Evolutionary conservation across 179 eudicot genomes (phyloP).

Genomic region (Drosera spatulata): DNA sequence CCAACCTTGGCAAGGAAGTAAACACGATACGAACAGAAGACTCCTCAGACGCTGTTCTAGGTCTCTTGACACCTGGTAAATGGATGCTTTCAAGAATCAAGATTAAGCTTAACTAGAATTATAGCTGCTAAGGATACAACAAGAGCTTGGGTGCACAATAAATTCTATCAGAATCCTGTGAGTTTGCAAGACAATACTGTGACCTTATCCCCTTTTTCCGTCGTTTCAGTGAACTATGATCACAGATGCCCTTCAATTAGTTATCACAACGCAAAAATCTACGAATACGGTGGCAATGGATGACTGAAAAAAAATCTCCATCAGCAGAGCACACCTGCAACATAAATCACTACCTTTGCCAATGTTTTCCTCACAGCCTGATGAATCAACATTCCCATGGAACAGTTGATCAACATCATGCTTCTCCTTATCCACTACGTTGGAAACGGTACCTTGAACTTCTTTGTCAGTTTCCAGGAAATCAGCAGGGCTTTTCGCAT

Average conservation of each 20-base stretch:
- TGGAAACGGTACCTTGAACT: conserved; percentile 17
- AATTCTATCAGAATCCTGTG: no score
- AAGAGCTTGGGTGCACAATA: not conserved
- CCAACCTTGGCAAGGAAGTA: conserved; percentile 67
- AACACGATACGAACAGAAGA: conserved; percentile 60
- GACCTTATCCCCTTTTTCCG: no score
- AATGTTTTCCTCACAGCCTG: conserved; percentile 15
- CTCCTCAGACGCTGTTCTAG: conserved; percentile 33
- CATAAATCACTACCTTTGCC: conserved; percentile 20
- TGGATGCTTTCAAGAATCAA: conserved; percentile 18
- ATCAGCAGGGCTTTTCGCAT: conserved; percentile 14
- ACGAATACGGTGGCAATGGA: not conserved
- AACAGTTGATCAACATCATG: conserved; percentile 8
- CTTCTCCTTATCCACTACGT: conserved; percentile 19
- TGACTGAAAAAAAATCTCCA: not conserved
- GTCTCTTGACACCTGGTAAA: conserved; percentile 41
- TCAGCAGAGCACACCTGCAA: conserved; percentile 17
- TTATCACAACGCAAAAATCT: no score
- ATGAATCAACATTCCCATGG: conserved; percentile 16
- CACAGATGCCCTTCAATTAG: no score
- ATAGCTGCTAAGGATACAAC: not conserved
- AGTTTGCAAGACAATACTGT: no score
- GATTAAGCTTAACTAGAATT: conserved; percentile 6
- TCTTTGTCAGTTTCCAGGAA: conserved; percentile 12
- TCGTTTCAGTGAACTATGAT: no score